These are phyloP conservation scores for Solanum gracilifrons DNA, from an alignment of 257 asterid species.

Conservation along the genomic window DNA sequence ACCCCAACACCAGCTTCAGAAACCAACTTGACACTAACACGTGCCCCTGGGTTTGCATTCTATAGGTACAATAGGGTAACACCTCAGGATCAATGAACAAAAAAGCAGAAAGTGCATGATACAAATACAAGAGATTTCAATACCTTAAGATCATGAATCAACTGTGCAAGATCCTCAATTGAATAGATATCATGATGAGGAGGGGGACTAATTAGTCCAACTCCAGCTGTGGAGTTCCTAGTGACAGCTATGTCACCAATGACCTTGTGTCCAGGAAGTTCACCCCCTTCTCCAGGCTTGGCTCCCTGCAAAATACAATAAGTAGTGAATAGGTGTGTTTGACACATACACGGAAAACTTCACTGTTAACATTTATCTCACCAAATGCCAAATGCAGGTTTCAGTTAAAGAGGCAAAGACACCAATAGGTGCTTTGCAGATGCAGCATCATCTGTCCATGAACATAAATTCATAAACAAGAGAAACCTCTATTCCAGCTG, in stretches of 20 bases:
- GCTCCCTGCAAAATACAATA: constrained; percentile 70
- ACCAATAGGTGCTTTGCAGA: constrained; percentile 46
- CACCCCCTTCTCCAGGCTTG: constrained; percentile 99
- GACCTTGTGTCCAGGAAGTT: constrained; percentile 99
- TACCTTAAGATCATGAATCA: constrained; percentile 97
- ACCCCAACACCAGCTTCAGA: constrained; percentile 99
- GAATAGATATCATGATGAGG: constrained; percentile 99
- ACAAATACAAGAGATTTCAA: not conserved
- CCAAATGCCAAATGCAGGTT: constrained; percentile 43
- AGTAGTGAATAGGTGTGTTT: constrained; percentile 7
- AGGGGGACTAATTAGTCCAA: constrained; percentile 97
- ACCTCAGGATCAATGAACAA: not conserved
- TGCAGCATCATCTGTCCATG: constrained; percentile 52
- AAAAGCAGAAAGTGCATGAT: not conserved
- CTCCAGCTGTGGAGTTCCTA: constrained; percentile 96
- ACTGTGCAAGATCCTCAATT: constrained; percentile 96
- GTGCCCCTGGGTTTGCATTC: constrained; percentile 97
- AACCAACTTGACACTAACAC: constrained; percentile 93
- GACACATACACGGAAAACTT: constrained; percentile 6
- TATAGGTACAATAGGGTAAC: constrained; percentile 8
- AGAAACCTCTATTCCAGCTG: constrained; percentile 24
- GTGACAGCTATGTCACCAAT: constrained; percentile 97
- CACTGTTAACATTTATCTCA: constrained; percentile 22
- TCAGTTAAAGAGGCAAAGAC: constrained; percentile 53
- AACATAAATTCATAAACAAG: constrained; percentile 44